A percentile compares a stretch with the other conserved stretches of the same genome.
phyloP scores from a whole-genome alignment of 2,329 filamentous ascomycete species.

The Hypoxylon sp. region DNA sequence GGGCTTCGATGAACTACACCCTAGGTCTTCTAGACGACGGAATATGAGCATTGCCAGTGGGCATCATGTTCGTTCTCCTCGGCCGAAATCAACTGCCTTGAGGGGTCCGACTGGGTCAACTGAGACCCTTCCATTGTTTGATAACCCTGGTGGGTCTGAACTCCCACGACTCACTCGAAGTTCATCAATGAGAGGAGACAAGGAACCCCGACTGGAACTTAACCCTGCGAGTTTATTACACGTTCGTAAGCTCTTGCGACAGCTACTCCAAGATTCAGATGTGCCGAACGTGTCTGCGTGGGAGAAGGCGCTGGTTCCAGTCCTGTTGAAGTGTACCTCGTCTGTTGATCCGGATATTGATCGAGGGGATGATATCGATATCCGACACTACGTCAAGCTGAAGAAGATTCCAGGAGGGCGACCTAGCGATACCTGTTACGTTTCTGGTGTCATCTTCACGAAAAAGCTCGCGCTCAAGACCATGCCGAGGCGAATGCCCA shows the following conservation, averaged over 20 bases:
- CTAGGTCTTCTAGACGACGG: conserved; percentile 74
- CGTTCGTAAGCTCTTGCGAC: conserved; percentile 84
- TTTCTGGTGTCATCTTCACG: conserved; percentile 95
- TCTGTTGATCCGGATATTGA: conserved; percentile 95
- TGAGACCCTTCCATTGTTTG: conserved; percentile 63
- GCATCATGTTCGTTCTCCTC: conserved; percentile 78
- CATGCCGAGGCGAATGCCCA: conserved; percentile 87
- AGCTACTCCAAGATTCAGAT: conserved; percentile 81
- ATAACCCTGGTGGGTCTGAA: conserved; percentile 57
- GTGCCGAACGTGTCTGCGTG: conserved; percentile 81
- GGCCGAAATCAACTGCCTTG: conserved; percentile 69
- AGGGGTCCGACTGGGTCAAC: conserved; percentile 66
- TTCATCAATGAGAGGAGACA: conserved; percentile 82
- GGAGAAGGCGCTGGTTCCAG: conserved; percentile 91
- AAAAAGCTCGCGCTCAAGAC: conserved; percentile 97
- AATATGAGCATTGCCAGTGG: conserved; percentile 88
- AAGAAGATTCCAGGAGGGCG: conserved; percentile 95
- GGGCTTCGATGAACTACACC: conserved; percentile 74
- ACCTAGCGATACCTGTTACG: conserved; percentile 93
- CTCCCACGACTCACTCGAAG: conserved; percentile 74
- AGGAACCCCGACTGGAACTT: conserved; percentile 81
- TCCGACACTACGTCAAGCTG: conserved; percentile 95
- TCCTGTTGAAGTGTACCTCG: conserved; percentile 89
- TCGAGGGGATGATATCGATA: conserved; percentile 93
- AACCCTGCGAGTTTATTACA: conserved; percentile 90